Conservation (phyloP, 495 filamentous ascomycete genomes). For the Aspergillus saccharolyticus region DNA sequence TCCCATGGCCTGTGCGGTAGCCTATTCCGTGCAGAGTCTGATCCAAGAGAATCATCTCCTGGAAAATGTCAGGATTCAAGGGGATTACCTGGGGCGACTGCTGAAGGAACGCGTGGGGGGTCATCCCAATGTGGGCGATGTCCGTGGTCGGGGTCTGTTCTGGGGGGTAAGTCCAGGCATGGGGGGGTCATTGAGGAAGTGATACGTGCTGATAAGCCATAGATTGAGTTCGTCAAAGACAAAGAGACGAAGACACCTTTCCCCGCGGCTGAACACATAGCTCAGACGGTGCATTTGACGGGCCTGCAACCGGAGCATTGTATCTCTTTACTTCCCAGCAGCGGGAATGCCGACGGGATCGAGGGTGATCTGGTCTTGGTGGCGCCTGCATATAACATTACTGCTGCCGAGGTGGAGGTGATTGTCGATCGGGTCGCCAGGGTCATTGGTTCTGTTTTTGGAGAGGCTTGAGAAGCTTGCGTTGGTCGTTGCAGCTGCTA, state of each 20-base stretch:
- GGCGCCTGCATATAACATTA: slow-evolving; percentile 68
- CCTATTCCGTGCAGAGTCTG: slow-evolving; percentile 50
- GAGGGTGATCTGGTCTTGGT: slow-evolving; percentile 72
- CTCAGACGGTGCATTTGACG: slow-evolving; percentile 47
- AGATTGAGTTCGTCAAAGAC: slow-evolving; percentile 57
- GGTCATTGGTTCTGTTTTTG: slow-evolving; percentile 34
- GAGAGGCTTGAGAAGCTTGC: background rate
- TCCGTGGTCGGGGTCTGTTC: slow-evolving; percentile 54
- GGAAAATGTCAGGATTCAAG: slow-evolving; percentile 45
- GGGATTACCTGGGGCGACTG: slow-evolving; percentile 33
- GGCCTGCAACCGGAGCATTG: slow-evolving; percentile 47
- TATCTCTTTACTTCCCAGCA: slow-evolving; percentile 67
- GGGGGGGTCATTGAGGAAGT: background rate
- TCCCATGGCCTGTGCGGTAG: slow-evolving; percentile 51
- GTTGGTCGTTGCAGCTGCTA: too few relatives aligned
- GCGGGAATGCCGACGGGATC: slow-evolving; percentile 62
- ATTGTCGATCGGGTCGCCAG: slow-evolving; percentile 45
- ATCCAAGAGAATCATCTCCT: slow-evolving; percentile 44
- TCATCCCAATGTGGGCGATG: slow-evolving; percentile 49
- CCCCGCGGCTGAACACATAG: slow-evolving; percentile 26
- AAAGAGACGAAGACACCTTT: slow-evolving; percentile 54
- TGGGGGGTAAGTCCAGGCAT: slow-evolving; percentile 54
- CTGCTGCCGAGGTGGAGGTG: slow-evolving; percentile 54
- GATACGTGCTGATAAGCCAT: slow-evolving; percentile 1
- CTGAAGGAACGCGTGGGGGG: slow-evolving; percentile 32